Base-by-base conservation (phyloP, 805 yeast genomes). In the Brettanomyces nanus region DNA sequence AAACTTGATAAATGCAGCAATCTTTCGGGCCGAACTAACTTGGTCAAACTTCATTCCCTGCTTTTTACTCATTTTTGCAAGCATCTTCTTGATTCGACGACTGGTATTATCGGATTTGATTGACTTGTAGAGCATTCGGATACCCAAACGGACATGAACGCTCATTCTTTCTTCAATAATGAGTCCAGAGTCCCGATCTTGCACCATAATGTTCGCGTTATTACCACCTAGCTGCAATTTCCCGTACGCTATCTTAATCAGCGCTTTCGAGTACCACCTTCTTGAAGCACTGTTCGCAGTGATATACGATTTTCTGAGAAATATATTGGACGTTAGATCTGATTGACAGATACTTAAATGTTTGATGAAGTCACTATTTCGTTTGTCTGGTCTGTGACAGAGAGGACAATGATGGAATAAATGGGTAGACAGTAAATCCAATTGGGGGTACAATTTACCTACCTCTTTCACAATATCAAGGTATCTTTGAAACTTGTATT, bases 151-250 rank as follows among this genome's bases (percentile, higher is more conserved):
- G 9, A 92, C 92, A 50, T 85, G 85, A 1, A 84, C 75, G 41
- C 89, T 80, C 84, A 92, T 90, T 51, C 86, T 86, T 51, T 90
- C 98, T 55, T 90, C 97, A 52, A 83, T 59, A n/a, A 90, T 76
- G 33, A 85, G 71, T 0, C 98, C 98, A 0, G 96, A 80, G 14
- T 72, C 66, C 43, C 98, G 68, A 56, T 92, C 97, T 57, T 92
- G 97, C 2, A 90, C 97, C 35, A 92, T 65, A 22, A 92, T 90
- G 53, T 90, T 90, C 7, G 97, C 98, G 34, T 94, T 86, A 53
- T 90, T 85, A 19, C 80, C 78, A 2, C 97, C 97, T 27, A 90
- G 61, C 35, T 78, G 77, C 54, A 87, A 82, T 49, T 82, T 82
- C 0, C 98, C 98, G 53, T 85, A 87, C 0, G 92, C 85, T 33